These are phyloP conservation scores for Chlorella sp. DNA, from an alignment of 139 green algal genomes.

Conservation along the genomic window DNA sequence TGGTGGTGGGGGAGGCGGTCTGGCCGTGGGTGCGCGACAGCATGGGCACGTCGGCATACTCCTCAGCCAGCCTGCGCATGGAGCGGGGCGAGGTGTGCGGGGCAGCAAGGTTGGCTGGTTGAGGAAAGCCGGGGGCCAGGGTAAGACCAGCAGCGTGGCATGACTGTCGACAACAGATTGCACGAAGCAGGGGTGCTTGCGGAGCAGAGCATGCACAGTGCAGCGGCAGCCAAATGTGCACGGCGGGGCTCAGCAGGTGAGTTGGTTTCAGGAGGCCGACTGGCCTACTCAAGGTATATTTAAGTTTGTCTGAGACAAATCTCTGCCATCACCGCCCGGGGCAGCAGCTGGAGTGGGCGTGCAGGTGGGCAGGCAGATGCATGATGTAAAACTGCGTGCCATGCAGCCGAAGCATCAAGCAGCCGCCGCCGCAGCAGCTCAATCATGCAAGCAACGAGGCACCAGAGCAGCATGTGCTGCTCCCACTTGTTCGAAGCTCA, in stretches of 20 bases:
- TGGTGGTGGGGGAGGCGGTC: slow-evolving; percentile 95
- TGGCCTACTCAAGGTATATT: slow-evolving; percentile 53
- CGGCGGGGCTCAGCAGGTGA: slow-evolving; percentile 36
- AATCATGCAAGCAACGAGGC: background rate
- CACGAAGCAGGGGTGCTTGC: background rate
- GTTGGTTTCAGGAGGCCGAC: slow-evolving; percentile 37
- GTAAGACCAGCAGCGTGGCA: too few species aligned
- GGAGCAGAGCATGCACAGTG: background rate
- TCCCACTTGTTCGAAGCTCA: background rate
- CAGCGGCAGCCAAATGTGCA: background rate
- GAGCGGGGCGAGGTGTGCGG: background rate
- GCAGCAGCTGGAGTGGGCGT: background rate
- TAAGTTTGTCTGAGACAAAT: slow-evolving; percentile 41
- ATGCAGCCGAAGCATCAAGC: background rate
- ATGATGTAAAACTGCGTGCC: background rate
- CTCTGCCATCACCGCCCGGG: slow-evolving; percentile 33
- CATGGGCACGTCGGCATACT: slow-evolving; percentile 93
- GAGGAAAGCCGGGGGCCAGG: background rate
- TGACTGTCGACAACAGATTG: too few species aligned
- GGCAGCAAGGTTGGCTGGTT: background rate
- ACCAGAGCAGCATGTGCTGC: background rate
- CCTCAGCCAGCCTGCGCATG: slow-evolving; percentile 62
- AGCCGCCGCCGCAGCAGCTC: background rate
- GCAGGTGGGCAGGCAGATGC: background rate
- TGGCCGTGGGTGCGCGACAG: slow-evolving; percentile 97